phyloP scores from a whole-genome alignment of 352 stramenopile species.

The Paralagenidium karlingii region DNA sequence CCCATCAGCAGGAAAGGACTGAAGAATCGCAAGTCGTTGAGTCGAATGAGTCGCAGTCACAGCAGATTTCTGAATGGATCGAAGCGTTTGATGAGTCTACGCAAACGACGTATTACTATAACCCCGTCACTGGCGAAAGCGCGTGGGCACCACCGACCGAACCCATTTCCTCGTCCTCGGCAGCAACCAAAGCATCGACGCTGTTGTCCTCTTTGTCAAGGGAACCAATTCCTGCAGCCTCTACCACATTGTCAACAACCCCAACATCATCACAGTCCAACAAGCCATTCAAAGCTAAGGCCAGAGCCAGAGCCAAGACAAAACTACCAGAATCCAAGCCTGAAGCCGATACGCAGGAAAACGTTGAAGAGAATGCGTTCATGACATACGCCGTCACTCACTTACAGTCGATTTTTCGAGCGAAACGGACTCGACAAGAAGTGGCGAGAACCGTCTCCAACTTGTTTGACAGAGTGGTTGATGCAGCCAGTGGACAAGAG shows the following conservation, averaged over 20 bases:
- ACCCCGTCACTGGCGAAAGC: conserved; percentile 45
- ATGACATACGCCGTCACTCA: conserved; percentile 27
- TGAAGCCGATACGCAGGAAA: neutral
- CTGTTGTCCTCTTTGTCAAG: too few relatives aligned
- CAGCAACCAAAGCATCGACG: too few relatives aligned
- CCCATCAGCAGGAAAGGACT: neutral
- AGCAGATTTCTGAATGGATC: conserved; percentile 17
- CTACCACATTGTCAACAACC: too few relatives aligned
- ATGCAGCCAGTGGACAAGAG: conserved; percentile 17
- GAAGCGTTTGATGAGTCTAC: conserved; percentile 57
- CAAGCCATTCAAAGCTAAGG: neutral
- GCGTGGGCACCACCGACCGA: conserved; percentile 35
- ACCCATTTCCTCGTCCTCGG: too few relatives aligned
- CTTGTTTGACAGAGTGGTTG: conserved; percentile 20
- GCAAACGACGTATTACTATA: conserved; percentile 57
- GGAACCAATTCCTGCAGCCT: too few relatives aligned
- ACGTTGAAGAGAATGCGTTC: conserved; percentile 19
- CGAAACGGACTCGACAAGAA: conserved; percentile 15
- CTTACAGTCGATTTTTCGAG: conserved; percentile 35
- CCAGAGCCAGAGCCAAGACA: neutral
- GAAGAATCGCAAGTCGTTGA: neutral
- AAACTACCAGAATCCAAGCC: neutral
- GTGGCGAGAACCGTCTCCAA: conserved; percentile 14
- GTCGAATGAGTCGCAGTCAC: conserved; percentile 1
- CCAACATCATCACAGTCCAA: neutral